Percentiles rank a stretch among this genome's conserved stretches.
phyloP scores from a whole-genome alignment of 1,139 yeast genomes.

The Blastobotrys serpentis region DNA sequence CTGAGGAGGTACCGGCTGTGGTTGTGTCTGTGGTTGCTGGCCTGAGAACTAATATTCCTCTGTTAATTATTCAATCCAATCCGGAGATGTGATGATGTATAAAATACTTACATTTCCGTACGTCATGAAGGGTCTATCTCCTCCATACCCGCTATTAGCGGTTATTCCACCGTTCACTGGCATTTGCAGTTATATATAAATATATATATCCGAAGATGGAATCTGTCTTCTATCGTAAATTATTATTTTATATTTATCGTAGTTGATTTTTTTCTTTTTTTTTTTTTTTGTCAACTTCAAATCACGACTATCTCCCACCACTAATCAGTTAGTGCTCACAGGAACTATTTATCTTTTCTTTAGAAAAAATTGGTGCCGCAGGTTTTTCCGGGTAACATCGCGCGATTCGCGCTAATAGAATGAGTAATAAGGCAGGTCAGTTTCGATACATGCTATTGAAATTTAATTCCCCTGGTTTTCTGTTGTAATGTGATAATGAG shows the following conservation, averaged over 20 bases:
- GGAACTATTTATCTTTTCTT: background rate
- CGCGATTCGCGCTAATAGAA: background rate
- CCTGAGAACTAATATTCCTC: background rate
- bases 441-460: background rate
- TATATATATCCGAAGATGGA: too few species aligned
- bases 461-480: background rate
- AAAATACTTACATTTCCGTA: background rate
- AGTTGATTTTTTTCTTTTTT: too few species aligned
- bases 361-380: background rate
- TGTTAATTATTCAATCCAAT: background rate
- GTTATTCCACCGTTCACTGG: background rate
- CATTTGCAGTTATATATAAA: background rate
- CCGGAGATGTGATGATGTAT: background rate
- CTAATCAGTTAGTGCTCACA: too few species aligned
- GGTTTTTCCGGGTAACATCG: background rate
- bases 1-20: background rate
- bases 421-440: background rate
- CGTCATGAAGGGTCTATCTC: background rate
- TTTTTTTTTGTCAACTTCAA: too few species aligned
- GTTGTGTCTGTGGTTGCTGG: conserved; percentile 16
- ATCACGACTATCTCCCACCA: too few species aligned
- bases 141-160: background rate
- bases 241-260: too few species aligned
- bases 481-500: background rate
- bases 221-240: too few species aligned